These are phyloP conservation scores for Houttuynia cordata DNA, from an alignment of 164 flowering plant genomes.

Conservation along the genomic window DNA sequence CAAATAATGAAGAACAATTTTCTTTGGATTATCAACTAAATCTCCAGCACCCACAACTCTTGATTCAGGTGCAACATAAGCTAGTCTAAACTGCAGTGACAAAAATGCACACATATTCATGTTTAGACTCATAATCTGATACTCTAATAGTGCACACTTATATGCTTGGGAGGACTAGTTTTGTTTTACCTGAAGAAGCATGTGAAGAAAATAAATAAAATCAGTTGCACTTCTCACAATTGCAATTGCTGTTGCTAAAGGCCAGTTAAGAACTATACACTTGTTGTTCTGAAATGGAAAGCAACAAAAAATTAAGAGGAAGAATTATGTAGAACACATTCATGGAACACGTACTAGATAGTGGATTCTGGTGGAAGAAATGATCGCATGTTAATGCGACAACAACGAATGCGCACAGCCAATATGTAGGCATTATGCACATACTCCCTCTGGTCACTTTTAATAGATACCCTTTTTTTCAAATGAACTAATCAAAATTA, in stretches of 20 bases:
- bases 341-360: too few relatives aligned
- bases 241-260: slow-evolving; percentile 43
- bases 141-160: too few relatives aligned
- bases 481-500: too few relatives aligned
- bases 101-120: neutral
- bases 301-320: neutral
- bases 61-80: slow-evolving; percentile 87
- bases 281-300: slow-evolving; percentile 31
- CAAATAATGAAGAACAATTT: slow-evolving; percentile 64
- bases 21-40: slow-evolving; percentile 70
- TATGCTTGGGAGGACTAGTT: neutral
- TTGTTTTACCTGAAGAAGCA: slow-evolving; percentile 69
- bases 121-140: neutral
- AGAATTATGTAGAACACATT: neutral
- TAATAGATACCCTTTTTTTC: too few relatives aligned
- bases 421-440: too few relatives aligned
- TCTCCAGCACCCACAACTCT: slow-evolving; percentile 87
- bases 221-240: slow-evolving; percentile 67
- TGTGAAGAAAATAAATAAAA: slow-evolving; percentile 54
- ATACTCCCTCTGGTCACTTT: too few relatives aligned
- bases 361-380: too few relatives aligned
- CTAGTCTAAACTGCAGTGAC: slow-evolving; percentile 66
- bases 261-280: slow-evolving; percentile 57
- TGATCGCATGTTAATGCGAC: too few relatives aligned
- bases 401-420: too few relatives aligned